Base-by-base conservation (phyloP, 2,329 filamentous ascomycete species). In the Eutypella sp. region DNA sequence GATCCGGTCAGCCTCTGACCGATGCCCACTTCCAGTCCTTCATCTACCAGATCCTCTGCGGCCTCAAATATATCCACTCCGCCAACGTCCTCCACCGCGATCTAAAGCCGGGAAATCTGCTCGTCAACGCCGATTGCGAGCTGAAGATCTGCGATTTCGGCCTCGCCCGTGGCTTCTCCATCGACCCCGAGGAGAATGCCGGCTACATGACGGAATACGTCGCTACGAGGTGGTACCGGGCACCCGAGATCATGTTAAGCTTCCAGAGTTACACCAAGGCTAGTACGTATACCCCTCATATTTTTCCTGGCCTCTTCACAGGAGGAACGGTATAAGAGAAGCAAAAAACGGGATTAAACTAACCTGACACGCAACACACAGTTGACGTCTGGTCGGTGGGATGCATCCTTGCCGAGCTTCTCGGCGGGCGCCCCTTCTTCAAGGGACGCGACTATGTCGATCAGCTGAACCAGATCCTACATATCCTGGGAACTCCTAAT, bases 261-360 rank as follows among this genome's bases (percentile, higher is more conserved):
- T 99, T 99, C 81, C 92, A 97, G 71, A 96, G 90, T 74, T 99
- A 99, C 71, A 99, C 93, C 61, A 99, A 99, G 89, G 93, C 93
- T 58, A 99, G 93, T 97, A 82, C 47, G 91, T 92, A 27, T 44
- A n/a, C 29, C 18, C n/a, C 13, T 2, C 15, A 11, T 10, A 10
- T n/a, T 27, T 22, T 27, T 29, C 15, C 13, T 20, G 18, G 7
- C 22, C 13, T n/a, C 8, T 6, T 11, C 13, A 20, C n/a, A 33
- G 13, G 4, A 13, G 25, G 25, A 6, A 18, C 3, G 23, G 33
- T 22, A 24, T 10, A 13, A 22, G 16, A 13, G 2, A 10, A 37
- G 8, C 18, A 19, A 22, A 39, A 24, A n/a, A n/a, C n/a, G n/a
- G n/a, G n/a, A n/a, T n/a, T n/a, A n/a, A n/a, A n/a, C n/a, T n/a